phyloP scores from a whole-genome alignment of 805 yeast genomes.

The Hanseniaspora singularis region DNA sequence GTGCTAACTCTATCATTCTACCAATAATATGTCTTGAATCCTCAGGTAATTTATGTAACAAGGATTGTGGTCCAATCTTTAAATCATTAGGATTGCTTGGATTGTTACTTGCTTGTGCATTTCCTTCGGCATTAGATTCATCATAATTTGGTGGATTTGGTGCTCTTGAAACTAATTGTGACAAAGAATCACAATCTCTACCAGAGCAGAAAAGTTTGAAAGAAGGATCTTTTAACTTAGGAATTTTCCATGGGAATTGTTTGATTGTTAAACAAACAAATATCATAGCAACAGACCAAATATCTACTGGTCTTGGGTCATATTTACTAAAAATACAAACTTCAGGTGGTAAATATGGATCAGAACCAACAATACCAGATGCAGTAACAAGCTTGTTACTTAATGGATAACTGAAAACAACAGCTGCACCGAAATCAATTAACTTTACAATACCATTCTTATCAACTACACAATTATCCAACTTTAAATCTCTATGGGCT shows the following conservation, averaged over 20 bases:
- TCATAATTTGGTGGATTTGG: constrained; percentile 38
- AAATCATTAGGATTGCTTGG: constrained; percentile 45
- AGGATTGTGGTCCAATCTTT: constrained; percentile 58
- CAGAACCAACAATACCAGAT: constrained; percentile 77
- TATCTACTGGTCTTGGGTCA: constrained; percentile 86
- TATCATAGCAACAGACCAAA: constrained; percentile 86
- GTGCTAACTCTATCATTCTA: constrained; percentile 72
- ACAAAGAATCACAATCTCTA: constrained; percentile 53
- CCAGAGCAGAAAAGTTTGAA: constrained; percentile 73
- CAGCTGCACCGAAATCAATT: constrained; percentile 90
- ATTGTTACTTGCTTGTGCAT: constrained; percentile 21
- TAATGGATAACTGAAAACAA: constrained; percentile 80
- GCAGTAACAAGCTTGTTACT: constrained; percentile 60
- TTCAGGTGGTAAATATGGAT: constrained; percentile 86
- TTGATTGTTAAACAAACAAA: constrained; percentile 85
- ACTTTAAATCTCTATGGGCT: constrained; percentile 82
- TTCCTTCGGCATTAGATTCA: constrained; percentile 16
- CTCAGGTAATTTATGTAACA: constrained; percentile 57
- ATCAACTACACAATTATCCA: constrained; percentile 84
- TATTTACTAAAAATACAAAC: constrained; percentile 71
- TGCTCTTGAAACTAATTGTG: constrained; percentile 44
- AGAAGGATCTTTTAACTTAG: constrained; percentile 66
- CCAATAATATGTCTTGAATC: constrained; percentile 57
- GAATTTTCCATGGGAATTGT: constrained; percentile 92
- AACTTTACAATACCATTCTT: constrained; percentile 74